These are phyloP conservation scores for Lichtheimia ornata DNA, from an alignment of 371 early-diverging fungal species.

Conservation along the genomic window DNA sequence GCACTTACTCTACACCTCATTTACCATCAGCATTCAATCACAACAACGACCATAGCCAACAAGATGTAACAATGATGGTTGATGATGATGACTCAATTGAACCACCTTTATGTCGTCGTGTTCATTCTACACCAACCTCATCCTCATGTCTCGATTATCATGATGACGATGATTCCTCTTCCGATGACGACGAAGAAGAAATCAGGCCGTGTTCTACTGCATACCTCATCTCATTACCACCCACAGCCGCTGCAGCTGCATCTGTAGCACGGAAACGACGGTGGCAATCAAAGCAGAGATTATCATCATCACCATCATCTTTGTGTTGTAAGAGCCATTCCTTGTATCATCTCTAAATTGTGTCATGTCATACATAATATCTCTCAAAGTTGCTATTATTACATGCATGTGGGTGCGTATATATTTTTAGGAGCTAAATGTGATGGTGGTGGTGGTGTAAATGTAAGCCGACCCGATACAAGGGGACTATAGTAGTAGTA, in stretches of 20 bases:
- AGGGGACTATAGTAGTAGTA: too few species aligned
- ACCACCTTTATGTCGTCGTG: too few species aligned
- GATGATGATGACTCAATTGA: background rate
- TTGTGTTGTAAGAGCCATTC: too few species aligned
- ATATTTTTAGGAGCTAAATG: too few species aligned
- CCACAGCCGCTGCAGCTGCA: constrained; percentile 20
- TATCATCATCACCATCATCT: background rate
- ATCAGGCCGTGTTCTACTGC: constrained; percentile 9
- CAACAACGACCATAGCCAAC: background rate
- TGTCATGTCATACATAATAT: too few species aligned
- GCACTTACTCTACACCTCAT: background rate
- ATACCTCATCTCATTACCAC: constrained; percentile 14
- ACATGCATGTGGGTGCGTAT: too few species aligned
- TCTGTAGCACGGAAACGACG: constrained; percentile 16
- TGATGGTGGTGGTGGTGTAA: too few species aligned
- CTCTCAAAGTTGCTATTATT: too few species aligned
- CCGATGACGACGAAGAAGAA: constrained; percentile 1
- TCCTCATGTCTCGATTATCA: background rate
- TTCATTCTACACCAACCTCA: too few species aligned
- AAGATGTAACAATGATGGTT: background rate
- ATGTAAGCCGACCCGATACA: too few species aligned
- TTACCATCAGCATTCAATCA: too few species aligned
- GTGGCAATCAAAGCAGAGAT: constrained; percentile 7
- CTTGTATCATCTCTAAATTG: too few species aligned
- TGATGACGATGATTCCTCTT: constrained; percentile 4